Base-by-base conservation (phyloP, 2,329 filamentous ascomycete species). In the Xylaria sp. region DNA sequence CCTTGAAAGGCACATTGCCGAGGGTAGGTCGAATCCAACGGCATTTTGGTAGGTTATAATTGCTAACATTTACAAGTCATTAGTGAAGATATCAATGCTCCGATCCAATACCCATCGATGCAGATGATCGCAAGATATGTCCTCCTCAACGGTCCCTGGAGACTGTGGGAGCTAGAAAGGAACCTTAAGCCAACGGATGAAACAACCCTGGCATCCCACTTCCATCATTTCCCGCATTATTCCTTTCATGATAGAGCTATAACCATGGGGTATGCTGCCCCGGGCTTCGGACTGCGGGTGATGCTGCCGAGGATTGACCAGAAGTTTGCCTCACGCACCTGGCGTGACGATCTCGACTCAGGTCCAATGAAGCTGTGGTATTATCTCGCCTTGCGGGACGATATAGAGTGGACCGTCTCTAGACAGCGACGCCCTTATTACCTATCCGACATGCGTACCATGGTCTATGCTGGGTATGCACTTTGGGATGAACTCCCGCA, bases 311-410 rank as follows among this genome's bases (percentile, higher is more conserved):
- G 28, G 31, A 51, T 51, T 20, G 20, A 15, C 5, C 12, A 25
- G 15, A 39, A 7, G 31, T 15, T 64, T 20, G 23, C 8, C 4
- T 44, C 44, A 9, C 12, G 12, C 2, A 13, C 63, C 52, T 58
- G 15, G 4, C 3, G 10, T 5, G 3, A n/a, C 3, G 44, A 65
- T 12, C 3, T 41, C 15, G 54, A 59, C 12, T 1, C 9, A 1
- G 54, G 63, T n/a, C 54, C 54, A 23, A 58, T 65, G 63, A 65
- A 34, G 55, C 8, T 41, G 20, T 65, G 63, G 63, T 59, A 58
- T 44, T 18, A n/a, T 6, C 10, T 59, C 3, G 28, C 48, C 20
- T 6, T 65, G 5, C 18, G 9, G 5, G 3, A 44, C 13, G 6
- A 13, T 6, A 1, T 23, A 18, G 63, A 51, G 18, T 46, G 20